A percentile compares a stretch with the other conserved stretches of the same genome.
Conservation (phyloP, 495 filamentous ascomycete species). For the Penicillium diatomitis region DNA sequence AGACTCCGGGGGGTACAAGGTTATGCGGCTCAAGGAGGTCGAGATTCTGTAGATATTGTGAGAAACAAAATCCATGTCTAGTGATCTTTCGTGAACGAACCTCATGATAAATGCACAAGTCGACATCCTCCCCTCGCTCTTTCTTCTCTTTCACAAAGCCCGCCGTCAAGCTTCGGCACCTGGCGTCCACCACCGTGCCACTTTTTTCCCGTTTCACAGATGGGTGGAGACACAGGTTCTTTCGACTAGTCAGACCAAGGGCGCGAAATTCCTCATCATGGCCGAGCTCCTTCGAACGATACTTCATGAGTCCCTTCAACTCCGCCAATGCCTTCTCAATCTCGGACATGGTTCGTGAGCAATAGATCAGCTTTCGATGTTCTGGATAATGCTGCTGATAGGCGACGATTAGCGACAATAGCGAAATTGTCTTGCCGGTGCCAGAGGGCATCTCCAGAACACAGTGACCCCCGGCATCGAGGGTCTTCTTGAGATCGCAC, state of each 20-base stretch:
- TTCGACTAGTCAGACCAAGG: slow-evolving; percentile 86
- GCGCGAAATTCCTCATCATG: slow-evolving; percentile 86
- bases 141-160: slow-evolving; percentile 98
- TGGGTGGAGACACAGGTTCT: slow-evolving; percentile 94
- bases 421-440: slow-evolving; percentile 95
- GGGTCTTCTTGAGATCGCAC: slow-evolving; percentile 94
- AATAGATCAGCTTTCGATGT: slow-evolving; percentile 94
- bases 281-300: slow-evolving; percentile 76
- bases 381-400: slow-evolving; percentile 90
- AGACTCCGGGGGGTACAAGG: slow-evolving; percentile 85
- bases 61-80: slow-evolving; percentile 3
- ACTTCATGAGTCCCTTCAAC: slow-evolving; percentile 88
- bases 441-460: slow-evolving; percentile 99
- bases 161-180: slow-evolving; percentile 90
- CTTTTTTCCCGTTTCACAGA: slow-evolving; percentile 94
- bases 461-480: slow-evolving; percentile 90
- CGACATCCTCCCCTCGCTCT: slow-evolving; percentile 85
- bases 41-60: slow-evolving; percentile 54
- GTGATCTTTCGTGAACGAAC: slow-evolving; percentile 32
- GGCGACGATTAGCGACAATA: slow-evolving; percentile 90
- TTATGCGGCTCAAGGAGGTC: slow-evolving; percentile 92
- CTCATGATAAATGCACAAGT: slow-evolving; percentile 92
- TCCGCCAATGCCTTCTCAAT: slow-evolving; percentile 89
- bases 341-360: slow-evolving; percentile 66
- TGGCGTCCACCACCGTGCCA: slow-evolving; percentile 83